Percentiles rank a stretch among this genome's conserved stretches.
Evolutionary conservation across 208 protist genomes (phyloP).

Genomic region (Wallacemonas sp.): DNA sequence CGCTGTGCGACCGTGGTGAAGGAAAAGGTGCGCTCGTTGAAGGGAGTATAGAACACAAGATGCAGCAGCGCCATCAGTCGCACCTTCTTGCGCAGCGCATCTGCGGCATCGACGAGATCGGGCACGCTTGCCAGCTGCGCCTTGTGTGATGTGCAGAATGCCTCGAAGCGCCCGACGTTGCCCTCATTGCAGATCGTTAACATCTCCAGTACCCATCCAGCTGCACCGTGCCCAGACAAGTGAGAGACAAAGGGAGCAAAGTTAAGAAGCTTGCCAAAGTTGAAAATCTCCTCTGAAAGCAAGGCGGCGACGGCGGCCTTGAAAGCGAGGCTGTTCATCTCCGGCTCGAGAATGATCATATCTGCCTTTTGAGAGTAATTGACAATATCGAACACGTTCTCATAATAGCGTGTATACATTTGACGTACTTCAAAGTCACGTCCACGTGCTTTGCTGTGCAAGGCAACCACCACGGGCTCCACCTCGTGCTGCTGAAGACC

Average conservation of each 20-base stretch:
- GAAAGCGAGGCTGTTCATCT: constrained; percentile 65
- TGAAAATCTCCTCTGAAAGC: constrained; percentile 83
- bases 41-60: constrained; percentile 93
- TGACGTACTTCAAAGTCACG: constrained; percentile 84
- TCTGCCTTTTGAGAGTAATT: constrained; percentile 76
- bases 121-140: constrained; percentile 31
- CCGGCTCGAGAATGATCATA: constrained; percentile 60
- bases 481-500: constrained; percentile 85
- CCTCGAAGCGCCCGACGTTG: constrained; percentile 69
- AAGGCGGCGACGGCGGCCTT: constrained; percentile 77
- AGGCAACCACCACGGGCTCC: constrained; percentile 73
- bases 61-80: constrained; percentile 95
- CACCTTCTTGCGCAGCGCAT: constrained; percentile 80
- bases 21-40: constrained; percentile 89
- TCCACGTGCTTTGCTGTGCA: constrained; percentile 74
- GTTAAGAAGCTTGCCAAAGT: constrained; percentile 88
- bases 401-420: constrained; percentile 83
- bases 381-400: constrained; percentile 82
- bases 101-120: constrained; percentile 29
- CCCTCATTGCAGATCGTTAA: constrained; percentile 80
- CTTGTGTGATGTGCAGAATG: constrained; percentile 45
- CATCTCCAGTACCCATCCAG: constrained; percentile 75
- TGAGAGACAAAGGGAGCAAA: constrained; percentile 41
- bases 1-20: constrained; percentile 77
- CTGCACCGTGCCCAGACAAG: constrained; percentile 9